Evolutionary conservation across 164 flowering plant species (phyloP).

Genomic region (Annona squamosa): DNA sequence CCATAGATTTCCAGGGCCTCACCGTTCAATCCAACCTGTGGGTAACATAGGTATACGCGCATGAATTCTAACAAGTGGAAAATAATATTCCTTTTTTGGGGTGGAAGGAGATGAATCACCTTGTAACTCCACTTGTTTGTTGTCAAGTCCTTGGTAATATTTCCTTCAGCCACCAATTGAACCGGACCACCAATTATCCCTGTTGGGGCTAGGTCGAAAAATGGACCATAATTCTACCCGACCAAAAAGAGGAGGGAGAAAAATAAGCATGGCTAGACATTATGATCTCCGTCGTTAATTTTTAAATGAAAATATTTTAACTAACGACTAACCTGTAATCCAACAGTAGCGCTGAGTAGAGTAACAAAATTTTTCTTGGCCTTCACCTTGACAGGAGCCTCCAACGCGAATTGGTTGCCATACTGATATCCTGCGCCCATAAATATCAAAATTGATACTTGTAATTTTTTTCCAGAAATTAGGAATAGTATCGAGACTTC

Average conservation of each 20-base stretch:
- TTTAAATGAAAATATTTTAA: neutral
- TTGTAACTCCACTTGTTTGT: constrained; percentile 40
- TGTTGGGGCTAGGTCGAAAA: constrained; percentile 26
- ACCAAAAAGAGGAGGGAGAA: neutral
- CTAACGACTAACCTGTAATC: constrained; percentile 28
- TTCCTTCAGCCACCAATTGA: constrained; percentile 32
- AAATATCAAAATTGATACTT: no score
- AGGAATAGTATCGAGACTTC: no score
- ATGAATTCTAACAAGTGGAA: neutral
- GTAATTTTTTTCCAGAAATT: no score
- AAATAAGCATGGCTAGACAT: neutral
- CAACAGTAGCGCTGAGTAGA: constrained; percentile 55
- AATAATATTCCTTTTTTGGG: neutral
- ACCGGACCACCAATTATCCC: constrained; percentile 52
- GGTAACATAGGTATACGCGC: neutral
- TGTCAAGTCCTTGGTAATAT: constrained; percentile 39
- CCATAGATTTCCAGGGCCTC: neutral
- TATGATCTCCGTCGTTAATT: neutral
- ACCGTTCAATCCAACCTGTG: constrained; percentile 8
- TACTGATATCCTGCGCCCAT: no score
- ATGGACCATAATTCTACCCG: constrained; percentile 48
- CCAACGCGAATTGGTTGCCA: neutral
- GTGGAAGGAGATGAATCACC: constrained; percentile 13
- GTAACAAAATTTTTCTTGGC: constrained; percentile 40
- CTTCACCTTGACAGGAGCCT: constrained; percentile 26